These are phyloP conservation scores for Blastobotrys ciferrii DNA, from an alignment of 1,139 yeast species.

Conservation along the genomic window DNA sequence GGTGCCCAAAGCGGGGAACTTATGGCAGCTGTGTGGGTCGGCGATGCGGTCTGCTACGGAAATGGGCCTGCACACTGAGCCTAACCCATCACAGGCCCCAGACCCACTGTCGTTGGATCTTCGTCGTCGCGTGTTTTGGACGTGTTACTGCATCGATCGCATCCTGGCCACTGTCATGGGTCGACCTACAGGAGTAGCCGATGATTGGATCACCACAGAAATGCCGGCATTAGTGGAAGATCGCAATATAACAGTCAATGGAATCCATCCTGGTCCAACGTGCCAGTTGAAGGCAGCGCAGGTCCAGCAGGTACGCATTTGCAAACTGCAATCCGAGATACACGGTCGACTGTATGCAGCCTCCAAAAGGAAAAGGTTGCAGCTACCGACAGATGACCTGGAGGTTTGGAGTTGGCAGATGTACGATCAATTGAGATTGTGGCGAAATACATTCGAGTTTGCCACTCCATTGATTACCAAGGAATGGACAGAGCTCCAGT, in stretches of 20 bases:
- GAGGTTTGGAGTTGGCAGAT: conserved; percentile 11
- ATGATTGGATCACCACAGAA: conserved; percentile 10
- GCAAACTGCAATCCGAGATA: conserved; percentile 12
- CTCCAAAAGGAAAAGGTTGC: neutral
- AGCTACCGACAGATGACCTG: neutral
- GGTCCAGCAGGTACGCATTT: conserved; percentile 8
- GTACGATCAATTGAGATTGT: conserved; percentile 12
- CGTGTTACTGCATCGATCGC: conserved; percentile 15
- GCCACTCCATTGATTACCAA: conserved; percentile 13
- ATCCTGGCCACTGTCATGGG: conserved; percentile 12
- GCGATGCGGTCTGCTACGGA: conserved; percentile 13
- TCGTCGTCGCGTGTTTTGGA: conserved; percentile 15
- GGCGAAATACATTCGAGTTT: conserved; percentile 10
- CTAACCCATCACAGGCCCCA: conserved; percentile 8
- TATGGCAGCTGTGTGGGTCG: conserved; percentile 14
- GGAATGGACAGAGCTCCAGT: conserved; percentile 15
- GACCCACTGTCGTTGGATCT: conserved; percentile 12
- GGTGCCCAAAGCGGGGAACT: conserved; percentile 12
- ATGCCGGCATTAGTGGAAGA: conserved; percentile 14
- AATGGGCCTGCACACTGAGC: conserved; percentile 14
- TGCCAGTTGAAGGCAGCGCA: conserved; percentile 14
- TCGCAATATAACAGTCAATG: conserved; percentile 7
- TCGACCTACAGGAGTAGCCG: conserved; percentile 13
- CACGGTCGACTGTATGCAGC: conserved; percentile 9
- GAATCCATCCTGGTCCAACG: conserved; percentile 9